A percentile compares a stretch with the other conserved stretches of the same genome.
Evolutionary conservation across 257 asterid species (phyloP).

Genomic region (Fraxinus anomala): DNA sequence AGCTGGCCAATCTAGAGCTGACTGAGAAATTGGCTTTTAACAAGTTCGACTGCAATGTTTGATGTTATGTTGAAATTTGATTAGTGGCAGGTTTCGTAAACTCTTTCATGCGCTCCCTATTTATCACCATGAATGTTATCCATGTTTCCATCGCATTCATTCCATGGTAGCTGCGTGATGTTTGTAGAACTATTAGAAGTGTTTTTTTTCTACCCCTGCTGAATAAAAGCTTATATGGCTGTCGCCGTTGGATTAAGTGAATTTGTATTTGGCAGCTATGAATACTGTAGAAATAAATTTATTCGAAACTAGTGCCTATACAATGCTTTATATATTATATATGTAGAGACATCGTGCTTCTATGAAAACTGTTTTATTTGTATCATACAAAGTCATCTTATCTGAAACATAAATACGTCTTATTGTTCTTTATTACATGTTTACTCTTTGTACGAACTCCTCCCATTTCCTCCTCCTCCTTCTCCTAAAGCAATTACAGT

Average conservation of each 20-base stretch:
- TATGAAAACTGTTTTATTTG: no score
- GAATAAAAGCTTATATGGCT: slow-evolving; percentile 27
- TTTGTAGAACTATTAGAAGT: slow-evolving; percentile 25
- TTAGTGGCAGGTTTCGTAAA: slow-evolving; percentile 21
- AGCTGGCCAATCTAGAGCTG: slow-evolving; percentile 79
- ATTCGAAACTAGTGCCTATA: neutral
- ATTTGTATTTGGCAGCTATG: slow-evolving; percentile 10
- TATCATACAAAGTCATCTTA: no score
- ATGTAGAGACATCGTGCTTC: no score
- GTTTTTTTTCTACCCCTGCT: slow-evolving; percentile 1
- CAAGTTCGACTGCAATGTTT: neutral
- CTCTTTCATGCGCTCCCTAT: slow-evolving; percentile 19
- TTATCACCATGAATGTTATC: slow-evolving; percentile 16
- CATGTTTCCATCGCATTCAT: slow-evolving; percentile 19
- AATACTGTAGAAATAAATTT: slow-evolving; percentile 2
- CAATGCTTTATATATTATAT: no score
- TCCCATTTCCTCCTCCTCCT: no score
- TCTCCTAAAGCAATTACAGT: no score
- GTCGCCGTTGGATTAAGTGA: slow-evolving; percentile 6
- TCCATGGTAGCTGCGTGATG: slow-evolving; percentile 9
- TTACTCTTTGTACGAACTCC: no score
- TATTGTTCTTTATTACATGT: no score
- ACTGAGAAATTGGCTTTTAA: slow-evolving; percentile 28
- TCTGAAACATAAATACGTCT: no score
- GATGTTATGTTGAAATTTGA: slow-evolving; percentile 6